Evolutionary conservation across 202 grass and related monocot genomes (phyloP).

Genomic region (Panicum virgatum): DNA sequence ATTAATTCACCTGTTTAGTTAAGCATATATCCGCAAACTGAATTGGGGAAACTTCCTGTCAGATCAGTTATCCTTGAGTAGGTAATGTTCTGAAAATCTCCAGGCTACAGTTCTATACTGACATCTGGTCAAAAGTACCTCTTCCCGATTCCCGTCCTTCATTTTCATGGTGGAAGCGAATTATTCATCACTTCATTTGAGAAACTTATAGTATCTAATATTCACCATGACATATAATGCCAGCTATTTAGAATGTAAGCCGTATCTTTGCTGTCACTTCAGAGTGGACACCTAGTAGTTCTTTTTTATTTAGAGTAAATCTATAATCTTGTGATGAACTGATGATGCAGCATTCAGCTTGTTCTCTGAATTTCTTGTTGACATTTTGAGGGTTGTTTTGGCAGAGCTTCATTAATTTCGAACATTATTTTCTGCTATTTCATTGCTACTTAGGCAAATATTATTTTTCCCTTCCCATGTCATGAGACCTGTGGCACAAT

Average conservation of each 20-base stretch:
- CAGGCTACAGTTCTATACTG: neutral
- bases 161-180: neutral
- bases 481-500: neutral
- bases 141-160: neutral
- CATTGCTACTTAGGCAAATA: neutral
- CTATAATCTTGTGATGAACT: neutral
- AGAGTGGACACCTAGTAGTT: neutral
- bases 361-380: neutral
- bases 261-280: neutral
- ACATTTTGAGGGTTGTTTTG: neutral
- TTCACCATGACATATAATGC: neutral
- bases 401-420: neutral
- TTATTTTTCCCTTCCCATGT: neutral
- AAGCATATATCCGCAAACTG: neutral
- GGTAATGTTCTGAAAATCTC: neutral
- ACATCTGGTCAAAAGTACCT: neutral
- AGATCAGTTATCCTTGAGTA: neutral
- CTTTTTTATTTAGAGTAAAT: slow-evolving; percentile 4
- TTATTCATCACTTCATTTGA: slow-evolving; percentile 10
- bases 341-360: neutral
- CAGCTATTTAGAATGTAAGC: neutral
- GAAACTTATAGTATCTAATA: neutral
- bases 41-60: neutral
- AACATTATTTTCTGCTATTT: neutral
- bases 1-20: neutral